These are phyloP conservation scores for Fonsecaea erecta DNA, from an alignment of 2,329 filamentous ascomycete genomes.

Conservation along the genomic window DNA sequence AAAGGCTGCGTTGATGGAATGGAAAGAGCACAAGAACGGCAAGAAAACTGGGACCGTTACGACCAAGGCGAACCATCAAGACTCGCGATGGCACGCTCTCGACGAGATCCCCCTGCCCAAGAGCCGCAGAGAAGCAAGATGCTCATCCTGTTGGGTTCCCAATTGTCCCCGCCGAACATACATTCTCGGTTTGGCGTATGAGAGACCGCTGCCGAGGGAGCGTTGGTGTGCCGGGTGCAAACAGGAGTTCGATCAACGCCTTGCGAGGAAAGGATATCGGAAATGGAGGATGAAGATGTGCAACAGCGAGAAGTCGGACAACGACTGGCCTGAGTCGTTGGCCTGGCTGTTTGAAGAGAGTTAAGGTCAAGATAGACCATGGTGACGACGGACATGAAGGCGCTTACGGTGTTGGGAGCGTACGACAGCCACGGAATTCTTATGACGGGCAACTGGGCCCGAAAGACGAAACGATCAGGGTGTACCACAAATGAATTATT, in stretches of 20 bases:
- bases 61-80: background rate
- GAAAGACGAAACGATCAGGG: background rate
- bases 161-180: slow-evolving; percentile 22
- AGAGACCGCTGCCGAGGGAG: slow-evolving; percentile 24
- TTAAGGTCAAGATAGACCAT: background rate
- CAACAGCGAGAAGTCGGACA: background rate
- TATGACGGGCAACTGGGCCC: background rate
- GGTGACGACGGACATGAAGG: background rate
- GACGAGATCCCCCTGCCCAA: slow-evolving; percentile 25
- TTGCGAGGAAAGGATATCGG: slow-evolving; percentile 16
- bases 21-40: slow-evolving; percentile 22
- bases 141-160: slow-evolving; percentile 30
- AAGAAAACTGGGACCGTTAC: background rate
- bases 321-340: slow-evolving; percentile 5
- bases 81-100: slow-evolving; percentile 23
- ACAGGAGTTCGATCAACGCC: slow-evolving; percentile 19
- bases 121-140: slow-evolving; percentile 26
- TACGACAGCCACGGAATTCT: background rate
- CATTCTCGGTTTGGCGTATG: slow-evolving; percentile 27
- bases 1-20: slow-evolving; percentile 27
- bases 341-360: slow-evolving; percentile 7
- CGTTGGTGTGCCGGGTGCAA: slow-evolving; percentile 30
- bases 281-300: background rate
- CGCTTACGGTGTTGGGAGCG: background rate
- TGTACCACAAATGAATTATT: background rate